phyloP scores from a whole-genome alignment of 805 yeast genomes.

The Candida schatavii region DNA sequence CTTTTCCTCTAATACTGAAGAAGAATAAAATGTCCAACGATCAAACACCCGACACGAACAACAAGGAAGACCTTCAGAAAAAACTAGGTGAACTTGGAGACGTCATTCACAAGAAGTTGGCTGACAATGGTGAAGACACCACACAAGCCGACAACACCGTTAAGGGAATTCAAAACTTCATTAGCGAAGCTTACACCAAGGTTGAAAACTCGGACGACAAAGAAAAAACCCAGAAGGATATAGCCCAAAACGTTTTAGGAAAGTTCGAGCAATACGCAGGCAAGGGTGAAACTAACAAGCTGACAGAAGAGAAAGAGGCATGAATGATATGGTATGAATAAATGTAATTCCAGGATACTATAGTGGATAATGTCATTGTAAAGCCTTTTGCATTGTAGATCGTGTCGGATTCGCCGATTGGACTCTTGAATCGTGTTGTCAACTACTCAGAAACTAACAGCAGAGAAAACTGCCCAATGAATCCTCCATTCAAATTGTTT shows the following conservation, averaged over 20 bases:
- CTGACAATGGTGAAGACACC: constrained; percentile 4
- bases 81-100: constrained; percentile 7
- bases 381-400: too few relatives aligned
- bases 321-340: too few relatives aligned
- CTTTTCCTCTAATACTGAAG: too few relatives aligned
- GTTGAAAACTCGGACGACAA: constrained; percentile 7
- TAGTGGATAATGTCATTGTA: too few relatives aligned
- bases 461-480: too few relatives aligned
- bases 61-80: constrained; percentile 1
- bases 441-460: too few relatives aligned
- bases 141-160: constrained; percentile 2
- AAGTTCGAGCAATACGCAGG: constrained; percentile 6
- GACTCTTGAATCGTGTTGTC: too few relatives aligned
- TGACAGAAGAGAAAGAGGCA: neutral
- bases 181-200: constrained; percentile 4
- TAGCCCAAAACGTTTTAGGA: constrained; percentile 4
- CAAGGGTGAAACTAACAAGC: constrained; percentile 4
- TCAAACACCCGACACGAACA: too few relatives aligned
- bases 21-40: too few relatives aligned
- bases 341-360: too few relatives aligned
- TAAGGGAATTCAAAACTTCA: neutral
- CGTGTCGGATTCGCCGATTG: too few relatives aligned
- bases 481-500: too few relatives aligned
- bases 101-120: constrained; percentile 4
- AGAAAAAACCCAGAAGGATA: constrained; percentile 6